These are phyloP conservation scores for Nemania sp. DNA, from an alignment of 2,329 filamentous ascomycete genomes.

Conservation along the genomic window DNA sequence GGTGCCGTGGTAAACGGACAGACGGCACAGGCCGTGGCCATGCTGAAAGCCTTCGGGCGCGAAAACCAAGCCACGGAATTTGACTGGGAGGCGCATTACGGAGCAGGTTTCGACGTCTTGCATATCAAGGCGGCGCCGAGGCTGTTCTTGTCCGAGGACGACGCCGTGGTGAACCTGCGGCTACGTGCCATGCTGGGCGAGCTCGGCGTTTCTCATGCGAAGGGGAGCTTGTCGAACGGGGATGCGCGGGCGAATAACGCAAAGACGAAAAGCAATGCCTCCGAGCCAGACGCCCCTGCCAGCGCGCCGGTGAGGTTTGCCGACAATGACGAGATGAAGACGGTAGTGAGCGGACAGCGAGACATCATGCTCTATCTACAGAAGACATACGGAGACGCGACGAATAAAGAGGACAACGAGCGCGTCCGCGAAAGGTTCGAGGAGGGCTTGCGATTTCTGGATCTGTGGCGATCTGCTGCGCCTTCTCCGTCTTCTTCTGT, in stretches of 20 bases:
- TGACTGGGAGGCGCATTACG: conserved; percentile 77
- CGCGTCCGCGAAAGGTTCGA: conserved; percentile 48
- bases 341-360: conserved; percentile 54
- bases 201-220: conserved; percentile 50
- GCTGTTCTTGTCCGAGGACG: conserved; percentile 57
- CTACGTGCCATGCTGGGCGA: conserved; percentile 57
- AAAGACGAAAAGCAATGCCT: too few relatives aligned
- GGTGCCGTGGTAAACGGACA: conserved; percentile 71
- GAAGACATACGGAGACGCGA: conserved; percentile 48
- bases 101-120: conserved; percentile 80
- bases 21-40: conserved; percentile 63
- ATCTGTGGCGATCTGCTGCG: conserved; percentile 40
- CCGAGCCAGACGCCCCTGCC: neutral
- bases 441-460: conserved; percentile 45
- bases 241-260: neutral
- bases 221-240: conserved; percentile 41
- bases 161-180: conserved; percentile 53
- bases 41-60: conserved; percentile 79
- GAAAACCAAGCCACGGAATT: conserved; percentile 80
- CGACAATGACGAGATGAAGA: conserved; percentile 57
- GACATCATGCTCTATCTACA: conserved; percentile 66
- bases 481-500: neutral
- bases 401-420: conserved; percentile 25
- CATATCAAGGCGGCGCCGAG: conserved; percentile 59
- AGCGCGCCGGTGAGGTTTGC: conserved; percentile 52